Base-by-base conservation (phyloP, 371 early-diverging fungal genomes). In the Rhizopus stolonifer region DNA sequence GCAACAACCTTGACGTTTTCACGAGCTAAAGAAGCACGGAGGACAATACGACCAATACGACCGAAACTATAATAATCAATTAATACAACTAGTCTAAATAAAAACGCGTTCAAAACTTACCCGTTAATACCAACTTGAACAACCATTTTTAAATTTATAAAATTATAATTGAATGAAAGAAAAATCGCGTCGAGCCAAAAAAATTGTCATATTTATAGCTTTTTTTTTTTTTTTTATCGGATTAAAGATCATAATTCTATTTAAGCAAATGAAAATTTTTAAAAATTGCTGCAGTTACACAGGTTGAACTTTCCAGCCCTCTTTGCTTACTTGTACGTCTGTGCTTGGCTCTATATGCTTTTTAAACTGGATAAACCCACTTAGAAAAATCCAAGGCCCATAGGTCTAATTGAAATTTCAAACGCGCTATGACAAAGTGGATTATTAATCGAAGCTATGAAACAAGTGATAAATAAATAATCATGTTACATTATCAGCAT, bases 11-110 rank as follows among this genome's bases (percentile, higher is more conserved):
- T 72, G 49, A 97, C 88, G 13, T 82, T 74, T 26, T 74, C 67
- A 74, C 89, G 78, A 19, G 42, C 18, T 26, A 94, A 83, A 47
- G 96, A 79, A 50, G 94, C 91, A 66, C 97, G 93, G 73, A 98
- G 84, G 43, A 99, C 98, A 63, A 98, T 87, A 79, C 99, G 99
- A 62, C 99, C 99, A 66, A 99, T 99, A 76, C 99, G 92, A 73
- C 95, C 95, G 77, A 96, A 94, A 56, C 95, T 91, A 26, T 48
- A 36, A 54, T 47, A 5, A 13, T 19, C 31, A 29, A 42, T 42
- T 17, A 48, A 38, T 7, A 45, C 21, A 7, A 31, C 32, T 17
- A 17, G 0, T 13, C 24, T 19, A 25, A 25, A 13, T 10, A 6
- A 6, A n/a, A n/a, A 4, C 1, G 9, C 8, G 1, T 38, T 21